Evolutionary conservation across 2,329 filamentous ascomycete genomes (phyloP).

Genomic region (Trichophyton verrucosum): DNA sequence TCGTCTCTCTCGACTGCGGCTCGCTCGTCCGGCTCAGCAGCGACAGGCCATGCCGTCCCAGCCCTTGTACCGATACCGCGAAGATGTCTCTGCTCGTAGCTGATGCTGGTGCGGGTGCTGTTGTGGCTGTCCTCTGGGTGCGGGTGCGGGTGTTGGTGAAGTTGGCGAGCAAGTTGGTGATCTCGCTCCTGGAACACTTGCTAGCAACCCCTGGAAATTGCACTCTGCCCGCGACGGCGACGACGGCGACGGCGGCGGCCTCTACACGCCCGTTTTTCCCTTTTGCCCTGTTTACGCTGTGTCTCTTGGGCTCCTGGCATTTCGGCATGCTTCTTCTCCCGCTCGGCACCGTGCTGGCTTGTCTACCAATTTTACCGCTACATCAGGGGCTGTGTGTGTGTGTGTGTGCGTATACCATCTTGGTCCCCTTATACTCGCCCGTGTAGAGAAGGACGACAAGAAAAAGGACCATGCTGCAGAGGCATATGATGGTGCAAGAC

Average conservation of each 20-base stretch:
- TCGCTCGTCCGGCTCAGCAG: neutral
- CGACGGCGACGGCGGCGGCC: neutral
- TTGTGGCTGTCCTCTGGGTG: too few relatives aligned
- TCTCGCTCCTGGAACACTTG: neutral
- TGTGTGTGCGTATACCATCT: too few relatives aligned
- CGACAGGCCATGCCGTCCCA: neutral
- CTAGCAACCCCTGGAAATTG: constrained; percentile 3
- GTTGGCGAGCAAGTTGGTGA: neutral
- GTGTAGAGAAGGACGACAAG: too few relatives aligned
- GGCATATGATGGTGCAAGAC: neutral
- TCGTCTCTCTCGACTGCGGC: neutral
- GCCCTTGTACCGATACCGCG: neutral
- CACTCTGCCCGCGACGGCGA: neutral
- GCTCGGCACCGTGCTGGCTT: neutral
- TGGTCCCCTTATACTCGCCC: too few relatives aligned
- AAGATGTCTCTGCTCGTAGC: constrained; percentile 3
- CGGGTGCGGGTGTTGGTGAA: neutral
- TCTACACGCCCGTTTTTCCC: neutral
- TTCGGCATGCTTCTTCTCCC: neutral
- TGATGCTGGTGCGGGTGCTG: neutral
- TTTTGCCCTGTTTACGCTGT: neutral
- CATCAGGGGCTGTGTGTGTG: too few relatives aligned
- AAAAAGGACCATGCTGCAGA: neutral
- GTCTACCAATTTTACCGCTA: neutral
- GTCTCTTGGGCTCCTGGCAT: neutral